These are phyloP conservation scores for Fusarium buxicola DNA, from an alignment of 2,329 filamentous ascomycete species.

Conservation along the genomic window DNA sequence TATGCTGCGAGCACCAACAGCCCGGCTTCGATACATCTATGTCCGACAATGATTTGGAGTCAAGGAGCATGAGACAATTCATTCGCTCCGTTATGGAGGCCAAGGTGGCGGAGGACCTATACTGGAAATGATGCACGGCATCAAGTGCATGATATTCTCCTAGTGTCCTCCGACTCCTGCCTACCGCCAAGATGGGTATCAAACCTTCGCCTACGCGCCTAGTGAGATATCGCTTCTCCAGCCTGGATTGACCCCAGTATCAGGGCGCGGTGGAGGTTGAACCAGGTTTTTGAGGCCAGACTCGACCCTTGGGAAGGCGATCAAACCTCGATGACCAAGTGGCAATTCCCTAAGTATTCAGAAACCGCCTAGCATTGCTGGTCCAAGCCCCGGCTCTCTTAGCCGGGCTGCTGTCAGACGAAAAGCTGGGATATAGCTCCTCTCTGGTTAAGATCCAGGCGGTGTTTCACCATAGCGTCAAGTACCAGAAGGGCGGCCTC, in stretches of 20 bases:
- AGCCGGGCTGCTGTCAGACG: constrained; percentile 30
- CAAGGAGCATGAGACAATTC: constrained; percentile 68
- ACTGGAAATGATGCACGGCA: constrained; percentile 63
- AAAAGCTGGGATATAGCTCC: constrained; percentile 25
- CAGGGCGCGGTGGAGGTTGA: constrained; percentile 24
- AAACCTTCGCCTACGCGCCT: constrained; percentile 31
- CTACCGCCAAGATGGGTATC: constrained; percentile 32
- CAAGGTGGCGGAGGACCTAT: constrained; percentile 64
- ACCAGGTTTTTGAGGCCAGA: constrained; percentile 28
- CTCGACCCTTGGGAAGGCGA: constrained; percentile 24
- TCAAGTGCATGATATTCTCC: constrained; percentile 20
- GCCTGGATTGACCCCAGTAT: constrained; percentile 23
- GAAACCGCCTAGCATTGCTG: constrained; percentile 28
- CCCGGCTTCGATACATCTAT: constrained; percentile 57
- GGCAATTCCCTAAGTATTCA: constrained; percentile 10
- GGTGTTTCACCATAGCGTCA: constrained; percentile 39
- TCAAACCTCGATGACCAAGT: constrained; percentile 28
- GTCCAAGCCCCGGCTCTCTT: constrained; percentile 12
- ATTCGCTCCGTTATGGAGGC: constrained; percentile 70
- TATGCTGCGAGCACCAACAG: constrained; percentile 67
- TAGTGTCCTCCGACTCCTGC: constrained; percentile 14
- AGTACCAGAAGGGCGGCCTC: constrained; percentile 9
- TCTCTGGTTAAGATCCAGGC: constrained; percentile 22
- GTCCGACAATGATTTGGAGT: constrained; percentile 56
- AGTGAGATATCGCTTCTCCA: constrained; percentile 21